Base-by-base conservation (phyloP, 164 flowering plant species). In the Magnolia changhungtana region DNA sequence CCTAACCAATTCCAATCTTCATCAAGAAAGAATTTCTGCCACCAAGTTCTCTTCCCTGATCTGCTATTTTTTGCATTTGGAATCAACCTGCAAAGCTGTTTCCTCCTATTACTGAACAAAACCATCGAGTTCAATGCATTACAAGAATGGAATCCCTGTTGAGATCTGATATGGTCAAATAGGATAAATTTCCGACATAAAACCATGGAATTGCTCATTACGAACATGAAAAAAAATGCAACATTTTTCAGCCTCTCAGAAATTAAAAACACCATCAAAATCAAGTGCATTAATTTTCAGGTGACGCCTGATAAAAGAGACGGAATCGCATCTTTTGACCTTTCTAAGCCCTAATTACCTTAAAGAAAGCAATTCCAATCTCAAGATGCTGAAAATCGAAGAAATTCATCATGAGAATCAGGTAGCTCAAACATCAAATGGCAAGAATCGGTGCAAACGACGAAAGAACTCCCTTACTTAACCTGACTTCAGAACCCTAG, bases 1-100 rank as follows among this genome's bases (percentile, higher is more conserved):
- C 98, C 97, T 75, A 94, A 72, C 98, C 98, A 96, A 81, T 92
- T 90, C 68, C 91, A 95, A 70, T 88, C 91, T 6, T 96, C 98
- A 9, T 90, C 90, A 18, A 91, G 84, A 70, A 96, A 90, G 81
- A 96, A 92, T 75, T 81, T 85, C 84, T 87, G 84, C 98, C 97
- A 96, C 99, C 99, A 96, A 68, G 84, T 79, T 72, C 81, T 88
- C 72, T 83, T 84, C 75, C 78, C 67, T 0, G 81, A 59, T 4
- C 72, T 63, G n/a, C 58, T 63, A 61, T 80, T 82, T 74, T 85
- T 86, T 63, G 89, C 94, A 77, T 82, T 77, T 3, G 87, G 85
- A 75, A 90, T 73, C 74, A 89, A 69, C 79, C 87, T 75, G 67
- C 78, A 16, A 75, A 72, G 63, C 74, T 85, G 72, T 66, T 87